Conservation (phyloP, 352 stramenopile genomes). For the Globisporangium uncinulatum region DNA sequence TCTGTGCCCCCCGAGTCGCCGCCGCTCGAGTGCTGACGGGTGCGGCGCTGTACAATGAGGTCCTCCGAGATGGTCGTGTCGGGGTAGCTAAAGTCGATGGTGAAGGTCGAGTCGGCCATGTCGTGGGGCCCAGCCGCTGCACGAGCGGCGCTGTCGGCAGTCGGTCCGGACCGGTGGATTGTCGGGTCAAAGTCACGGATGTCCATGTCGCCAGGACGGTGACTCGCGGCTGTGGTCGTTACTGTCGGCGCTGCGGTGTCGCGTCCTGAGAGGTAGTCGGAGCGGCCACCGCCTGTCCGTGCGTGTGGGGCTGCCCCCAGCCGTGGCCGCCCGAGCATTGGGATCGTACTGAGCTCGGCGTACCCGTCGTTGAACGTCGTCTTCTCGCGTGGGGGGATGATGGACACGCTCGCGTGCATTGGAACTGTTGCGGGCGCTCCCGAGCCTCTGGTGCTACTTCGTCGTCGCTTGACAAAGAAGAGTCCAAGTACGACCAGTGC, state of each 20-base stretch:
- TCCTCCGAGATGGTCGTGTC: not conserved
- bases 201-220: slow-evolving; percentile 14
- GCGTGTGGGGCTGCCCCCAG: slow-evolving; percentile 4
- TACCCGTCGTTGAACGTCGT: slow-evolving; percentile 8
- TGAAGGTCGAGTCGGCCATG: slow-evolving; percentile 26
- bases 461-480: not conserved
- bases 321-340: not conserved
- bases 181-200: slow-evolving; percentile 23
- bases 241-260: not conserved
- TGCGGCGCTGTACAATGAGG: slow-evolving; percentile 1
- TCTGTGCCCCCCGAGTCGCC: not conserved
- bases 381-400: slow-evolving; percentile 6
- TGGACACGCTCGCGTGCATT: not conserved
- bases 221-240: not conserved
- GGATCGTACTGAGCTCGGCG: slow-evolving; percentile 7
- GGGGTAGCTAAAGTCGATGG: slow-evolving; percentile 31
- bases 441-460: not conserved
- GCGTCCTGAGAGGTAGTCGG: slow-evolving; percentile 9
- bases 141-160: not conserved
- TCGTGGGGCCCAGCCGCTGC: slow-evolving; percentile 6
- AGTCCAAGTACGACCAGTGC: slow-evolving; percentile 6
- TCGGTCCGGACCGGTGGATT: slow-evolving; percentile 19
- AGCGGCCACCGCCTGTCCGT: not conserved
- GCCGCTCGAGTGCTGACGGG: slow-evolving; percentile 1
- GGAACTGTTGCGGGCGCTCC: not conserved